Percentiles rank a stretch among this genome's conserved stretches.
These are phyloP conservation scores for Brassica balearica DNA, from an alignment of 441 rosid species.

Conservation along the genomic window DNA sequence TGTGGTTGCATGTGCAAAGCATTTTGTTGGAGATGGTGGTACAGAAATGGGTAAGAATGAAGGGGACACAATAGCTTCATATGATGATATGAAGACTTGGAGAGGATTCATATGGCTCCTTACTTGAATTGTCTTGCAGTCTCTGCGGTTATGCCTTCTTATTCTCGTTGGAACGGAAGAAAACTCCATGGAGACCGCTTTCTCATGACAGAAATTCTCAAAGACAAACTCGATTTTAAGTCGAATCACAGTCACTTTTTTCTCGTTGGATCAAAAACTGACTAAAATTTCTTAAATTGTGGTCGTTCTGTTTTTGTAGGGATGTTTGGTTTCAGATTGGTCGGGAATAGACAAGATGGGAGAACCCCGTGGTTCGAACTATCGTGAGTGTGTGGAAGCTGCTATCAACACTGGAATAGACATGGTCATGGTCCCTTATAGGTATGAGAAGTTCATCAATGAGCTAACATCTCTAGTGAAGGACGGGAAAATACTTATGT, in stretches of 20 bases:
- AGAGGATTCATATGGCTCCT: constrained; percentile 73
- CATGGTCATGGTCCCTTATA: constrained; percentile 82
- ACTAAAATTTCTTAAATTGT: not conserved
- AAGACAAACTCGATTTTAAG: constrained; percentile 75
- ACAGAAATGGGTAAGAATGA: constrained; percentile 69
- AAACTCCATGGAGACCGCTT: constrained; percentile 64
- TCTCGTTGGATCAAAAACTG: not conserved
- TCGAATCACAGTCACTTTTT: not conserved
- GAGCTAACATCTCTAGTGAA: constrained; percentile 58
- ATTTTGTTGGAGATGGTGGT: constrained; percentile 92
- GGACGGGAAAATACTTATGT: constrained; percentile 64
- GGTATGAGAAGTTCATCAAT: constrained; percentile 55
- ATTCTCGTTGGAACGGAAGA: constrained; percentile 77
- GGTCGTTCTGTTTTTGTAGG: constrained; percentile 12
- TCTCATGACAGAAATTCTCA: constrained; percentile 74
- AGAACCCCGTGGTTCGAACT: constrained; percentile 69
- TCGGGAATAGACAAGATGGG: constrained; percentile 45
- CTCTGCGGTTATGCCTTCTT: constrained; percentile 78
- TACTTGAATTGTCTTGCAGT: constrained; percentile 75
- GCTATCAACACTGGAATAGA: constrained; percentile 85
- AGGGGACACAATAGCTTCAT: constrained; percentile 64
- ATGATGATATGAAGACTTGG: constrained; percentile 68
- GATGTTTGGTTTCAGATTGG: constrained; percentile 39
- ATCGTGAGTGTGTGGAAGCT: constrained; percentile 54
- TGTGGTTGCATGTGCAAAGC: constrained; percentile 87